Evolutionary conservation across 805 yeast species (phyloP), one percentile per base, ranked within the genome.

Genomic region (Pichia manshurica): DNA sequence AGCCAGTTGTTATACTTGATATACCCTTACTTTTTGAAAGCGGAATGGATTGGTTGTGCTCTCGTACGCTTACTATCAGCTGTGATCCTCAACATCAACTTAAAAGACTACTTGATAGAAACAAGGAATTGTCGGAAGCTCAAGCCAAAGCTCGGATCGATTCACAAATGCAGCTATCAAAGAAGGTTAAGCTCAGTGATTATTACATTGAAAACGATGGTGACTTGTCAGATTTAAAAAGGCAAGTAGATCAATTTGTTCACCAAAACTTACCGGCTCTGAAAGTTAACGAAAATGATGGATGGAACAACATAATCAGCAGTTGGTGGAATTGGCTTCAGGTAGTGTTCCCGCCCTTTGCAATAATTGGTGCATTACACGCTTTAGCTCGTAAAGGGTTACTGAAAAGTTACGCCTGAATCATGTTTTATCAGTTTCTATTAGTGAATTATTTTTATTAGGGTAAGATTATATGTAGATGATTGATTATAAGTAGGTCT

Each of bases 11-110:
- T 3, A 67, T 93, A 0, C 65, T 93, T 42, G 99, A 93, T 59
- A 91, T 95, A 2, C 99, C 99, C 1, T 68, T 93, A 34, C 68
- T 93, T 17, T 93, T 87, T 64, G 99, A 93, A 63, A 75, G 88
- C 32, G 78, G 80, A 1, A 69, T 91, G 55, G 81, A 87, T 59
- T 56, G 61, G 40, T 66, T 83, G 21, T 91, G 98, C 61, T 95
- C 93, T 0, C 61, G 70, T 9, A 76, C 82, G 0, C 63, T 91
- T 3, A 81, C 86, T 15, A 87, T 90, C 0, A 64, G 82, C 0
- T 85, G 95, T 53, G 68, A 71, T 12, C 68, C 67, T 19, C 74
- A 75, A 1, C 49, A 64, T 2, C 97, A 93, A 61, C 53, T 84
- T 34, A 66, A 73, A 51, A 71, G 99, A 48, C 71, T 93, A 35